A percentile compares a stretch with the other conserved stretches of the same genome.
Conservation (phyloP, 2,329 filamentous ascomycete species). For the Fusarium avenaceum region DNA sequence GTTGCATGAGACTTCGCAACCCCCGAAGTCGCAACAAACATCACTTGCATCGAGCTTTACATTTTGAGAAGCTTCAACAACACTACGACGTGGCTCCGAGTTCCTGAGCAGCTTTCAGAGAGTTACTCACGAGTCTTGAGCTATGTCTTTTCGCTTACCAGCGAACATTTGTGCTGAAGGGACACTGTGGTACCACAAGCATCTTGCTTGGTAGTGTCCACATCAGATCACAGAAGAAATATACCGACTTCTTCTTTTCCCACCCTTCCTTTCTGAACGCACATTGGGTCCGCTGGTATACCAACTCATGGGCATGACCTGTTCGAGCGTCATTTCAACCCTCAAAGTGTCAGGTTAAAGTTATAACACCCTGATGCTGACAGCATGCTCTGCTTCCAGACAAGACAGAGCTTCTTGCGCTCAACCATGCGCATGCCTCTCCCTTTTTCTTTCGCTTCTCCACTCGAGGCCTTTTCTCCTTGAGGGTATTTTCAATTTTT, state of each 20-base stretch:
- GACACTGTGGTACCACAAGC: background rate
- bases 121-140: background rate
- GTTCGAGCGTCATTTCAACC: background rate
- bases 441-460: background rate
- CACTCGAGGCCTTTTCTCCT: background rate
- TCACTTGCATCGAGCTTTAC: background rate
- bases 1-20: no score
- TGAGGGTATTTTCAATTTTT: background rate
- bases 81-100: background rate
- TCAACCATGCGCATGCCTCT: no score
- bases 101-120: conserved; percentile 2
- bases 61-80: background rate
- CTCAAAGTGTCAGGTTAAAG: background rate
- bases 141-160: background rate
- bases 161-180: background rate
- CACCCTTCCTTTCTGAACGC: background rate
- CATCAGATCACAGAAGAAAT: background rate
- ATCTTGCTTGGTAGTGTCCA: background rate
- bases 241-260: background rate
- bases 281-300: background rate
- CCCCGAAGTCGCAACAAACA: no score
- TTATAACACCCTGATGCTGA: background rate
- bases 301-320: background rate
- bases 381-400: background rate
- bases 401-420: background rate